Percentiles rank a stretch among this genome's conserved stretches.
Conservation (phyloP, 139 green algal genomes). For the Chlamydomonas incerta region DNA sequence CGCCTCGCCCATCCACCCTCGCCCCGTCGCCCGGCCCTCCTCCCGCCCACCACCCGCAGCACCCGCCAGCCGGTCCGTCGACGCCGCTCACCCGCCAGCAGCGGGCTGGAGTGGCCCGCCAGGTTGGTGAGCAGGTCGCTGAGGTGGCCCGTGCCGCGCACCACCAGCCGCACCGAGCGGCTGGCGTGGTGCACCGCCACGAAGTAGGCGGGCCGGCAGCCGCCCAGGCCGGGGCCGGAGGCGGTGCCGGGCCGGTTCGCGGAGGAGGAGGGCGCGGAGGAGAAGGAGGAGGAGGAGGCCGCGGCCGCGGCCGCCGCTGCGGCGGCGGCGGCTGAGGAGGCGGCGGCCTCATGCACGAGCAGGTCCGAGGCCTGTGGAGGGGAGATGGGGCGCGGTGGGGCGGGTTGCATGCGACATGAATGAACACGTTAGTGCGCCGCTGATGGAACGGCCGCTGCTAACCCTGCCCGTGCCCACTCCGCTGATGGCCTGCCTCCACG, state of each 20-base stretch:
- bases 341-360: neutral
- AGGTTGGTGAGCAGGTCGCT: constrained; percentile 26
- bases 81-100: neutral
- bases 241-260: neutral
- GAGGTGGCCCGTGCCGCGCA: constrained; percentile 22
- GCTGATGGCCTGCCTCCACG: no score
- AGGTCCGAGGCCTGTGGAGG: neutral
- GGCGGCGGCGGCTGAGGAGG: no score
- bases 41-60: no score
- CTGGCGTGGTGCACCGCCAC: neutral
- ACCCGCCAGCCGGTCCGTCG: no score
- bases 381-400: no score
- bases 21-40: no score
- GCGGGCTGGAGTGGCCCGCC: neutral
- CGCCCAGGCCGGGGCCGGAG: neutral
- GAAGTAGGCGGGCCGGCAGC: constrained; percentile 30
- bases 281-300: neutral
- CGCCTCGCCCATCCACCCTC: no score
- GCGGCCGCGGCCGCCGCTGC: no score
- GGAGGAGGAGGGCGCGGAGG: neutral
- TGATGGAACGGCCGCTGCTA: no score
- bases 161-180: constrained; percentile 22
- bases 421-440: no score
- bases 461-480: no score
- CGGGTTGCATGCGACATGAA: no score